Percentiles rank a stretch among this genome's conserved stretches.
These are phyloP conservation scores for Dryas alaskensis DNA, from an alignment of 306 rosid genomes.

Conservation along the genomic window DNA sequence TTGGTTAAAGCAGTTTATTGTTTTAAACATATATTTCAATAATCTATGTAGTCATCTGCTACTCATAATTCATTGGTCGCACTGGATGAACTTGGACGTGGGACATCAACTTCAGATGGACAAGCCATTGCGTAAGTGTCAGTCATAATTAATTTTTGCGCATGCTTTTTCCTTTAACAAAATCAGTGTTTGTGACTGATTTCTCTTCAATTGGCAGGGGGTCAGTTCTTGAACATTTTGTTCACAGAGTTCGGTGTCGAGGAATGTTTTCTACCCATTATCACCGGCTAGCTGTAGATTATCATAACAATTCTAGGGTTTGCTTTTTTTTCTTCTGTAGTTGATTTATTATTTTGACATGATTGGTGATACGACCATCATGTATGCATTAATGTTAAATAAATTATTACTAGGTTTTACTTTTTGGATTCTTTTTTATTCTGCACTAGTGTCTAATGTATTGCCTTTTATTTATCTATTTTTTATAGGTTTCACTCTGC, in stretches of 20 bases:
- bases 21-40: slow-evolving; percentile 20
- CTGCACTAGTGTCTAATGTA: slow-evolving; percentile 17
- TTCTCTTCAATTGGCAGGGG: slow-evolving; percentile 48
- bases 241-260: slow-evolving; percentile 70
- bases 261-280: slow-evolving; percentile 93
- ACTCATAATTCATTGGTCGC: slow-evolving; percentile 77
- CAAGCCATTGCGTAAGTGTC: slow-evolving; percentile 93
- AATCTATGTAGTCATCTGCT: slow-evolving; percentile 68
- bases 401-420: background rate
- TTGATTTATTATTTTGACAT: slow-evolving; percentile 11
- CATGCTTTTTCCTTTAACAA: slow-evolving; percentile 15
- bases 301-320: slow-evolving; percentile 65
- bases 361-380: slow-evolving; percentile 3
- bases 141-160: slow-evolving; percentile 15
- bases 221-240: slow-evolving; percentile 85
- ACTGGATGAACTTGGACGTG: slow-evolving; percentile 97
- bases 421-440: background rate
- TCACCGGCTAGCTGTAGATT: slow-evolving; percentile 74
- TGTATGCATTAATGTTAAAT: background rate
- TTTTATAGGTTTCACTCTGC: slow-evolving; percentile 69
- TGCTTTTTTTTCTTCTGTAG: slow-evolving; percentile 12
- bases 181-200: slow-evolving; percentile 11
- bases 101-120: slow-evolving; percentile 97
- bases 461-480: slow-evolving; percentile 13
- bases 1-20: slow-evolving; percentile 11